These are phyloP conservation scores for Amylostereum areolatum DNA, from an alignment of 1,284 basidiomycete species.

Conservation along the genomic window DNA sequence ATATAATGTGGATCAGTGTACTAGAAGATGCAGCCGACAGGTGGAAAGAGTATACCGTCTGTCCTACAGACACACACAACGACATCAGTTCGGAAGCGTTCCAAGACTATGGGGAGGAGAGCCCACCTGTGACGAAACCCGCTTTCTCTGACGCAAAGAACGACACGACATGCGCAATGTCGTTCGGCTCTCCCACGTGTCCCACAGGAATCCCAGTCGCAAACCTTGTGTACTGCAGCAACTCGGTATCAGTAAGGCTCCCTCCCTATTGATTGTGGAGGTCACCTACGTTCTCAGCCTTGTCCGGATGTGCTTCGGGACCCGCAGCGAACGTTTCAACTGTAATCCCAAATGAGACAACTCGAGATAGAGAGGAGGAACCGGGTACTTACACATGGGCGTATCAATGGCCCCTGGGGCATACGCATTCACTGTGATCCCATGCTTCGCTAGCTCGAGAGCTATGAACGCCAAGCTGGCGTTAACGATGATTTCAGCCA, in stretches of 20 bases:
- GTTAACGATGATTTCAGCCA: too few species aligned
- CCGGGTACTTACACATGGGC: conserved; percentile 10
- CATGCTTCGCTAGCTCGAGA: not conserved
- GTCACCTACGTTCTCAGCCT: not conserved
- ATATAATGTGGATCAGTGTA: too few species aligned
- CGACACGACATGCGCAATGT: conserved; percentile 16
- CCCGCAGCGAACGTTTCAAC: not conserved
- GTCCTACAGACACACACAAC: too few species aligned
- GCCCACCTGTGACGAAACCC: conserved; percentile 16
- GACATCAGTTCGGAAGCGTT: too few species aligned
- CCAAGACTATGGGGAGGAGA: not conserved
- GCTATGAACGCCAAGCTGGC: not conserved
- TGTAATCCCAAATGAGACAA: not conserved
- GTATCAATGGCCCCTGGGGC: not conserved
- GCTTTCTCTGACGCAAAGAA: conserved; percentile 14
- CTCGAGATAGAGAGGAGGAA: too few species aligned
- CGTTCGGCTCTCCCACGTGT: conserved; percentile 9
- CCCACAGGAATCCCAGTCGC: not conserved
- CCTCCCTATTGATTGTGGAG: not conserved
- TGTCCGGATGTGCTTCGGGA: conserved; percentile 2
- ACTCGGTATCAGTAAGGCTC: not conserved
- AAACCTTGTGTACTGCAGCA: not conserved
- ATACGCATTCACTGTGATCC: conserved; percentile 1
- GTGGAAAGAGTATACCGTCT: too few species aligned
- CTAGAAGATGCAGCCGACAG: too few species aligned